Base-by-base conservation (phyloP, 1,284 basidiomycete genomes). In the Dichomitus squalens region DNA sequence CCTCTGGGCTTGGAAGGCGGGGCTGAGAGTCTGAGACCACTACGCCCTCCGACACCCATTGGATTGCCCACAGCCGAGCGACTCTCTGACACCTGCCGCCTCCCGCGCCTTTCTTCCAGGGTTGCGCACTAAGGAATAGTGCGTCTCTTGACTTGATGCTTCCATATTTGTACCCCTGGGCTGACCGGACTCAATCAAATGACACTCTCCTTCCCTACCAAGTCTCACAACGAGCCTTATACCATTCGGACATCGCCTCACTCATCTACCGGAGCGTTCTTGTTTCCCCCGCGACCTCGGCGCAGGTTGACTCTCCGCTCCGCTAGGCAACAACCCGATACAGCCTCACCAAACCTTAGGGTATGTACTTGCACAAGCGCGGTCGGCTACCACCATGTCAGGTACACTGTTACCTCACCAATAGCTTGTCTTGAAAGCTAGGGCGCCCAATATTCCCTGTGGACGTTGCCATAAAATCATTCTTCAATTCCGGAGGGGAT, bases 301-400 rank as follows among this genome's bases (percentile, higher is more conserved):
- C 12, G 5, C 4, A 12, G 16, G 11, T 36, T 36, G 35, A n/a
- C 35, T n/a, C n/a, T 36, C 35, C 35, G 35, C 35, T 9, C 35
- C 46, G 36, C 23, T 11, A 36, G 16, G 11, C 3, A 16, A 12
- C 35, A 36, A 16, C 35, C 16, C 35, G 16, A 36, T 54, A 53
- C 49, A 33, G 53, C 38, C 49, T 47, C 36, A 8, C 36, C 16
- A 9, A n/a, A 36, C 35, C n/a, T 29, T 33, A 47, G 29, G 59
- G 59, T 61, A 61, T 41, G 60, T 56, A 27, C 29, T 46, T 40
- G 49, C 43, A 8, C 29, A 52, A 48, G 51, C 53, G 50, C 53
- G 41, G 39, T 52, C 18, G 20, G 36, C 49, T 46, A 20, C 34
- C 29, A 58, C 57, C 54, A 54, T 54, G 54, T 57, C 60, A 52